phyloP scores from a whole-genome alignment of 257 asterid species.

The Solanum bukasovii region DNA sequence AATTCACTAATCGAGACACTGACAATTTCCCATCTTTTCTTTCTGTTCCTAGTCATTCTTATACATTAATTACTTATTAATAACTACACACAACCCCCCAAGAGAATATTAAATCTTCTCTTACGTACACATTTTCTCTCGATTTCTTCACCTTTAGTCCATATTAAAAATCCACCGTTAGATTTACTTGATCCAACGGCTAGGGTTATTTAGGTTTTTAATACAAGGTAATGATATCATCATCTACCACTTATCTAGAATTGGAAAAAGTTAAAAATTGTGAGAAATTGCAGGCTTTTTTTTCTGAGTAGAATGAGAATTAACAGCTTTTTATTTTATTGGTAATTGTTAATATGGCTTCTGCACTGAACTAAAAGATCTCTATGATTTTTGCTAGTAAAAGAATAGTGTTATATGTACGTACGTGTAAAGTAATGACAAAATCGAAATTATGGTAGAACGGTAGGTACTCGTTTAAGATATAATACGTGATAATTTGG shows the following conservation, averaged over 20 bases:
- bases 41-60: slow-evolving; percentile 3
- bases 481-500: too few species aligned
- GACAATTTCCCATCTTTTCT: slow-evolving; percentile 1
- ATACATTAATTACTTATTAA: not conserved
- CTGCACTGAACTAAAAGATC: not conserved
- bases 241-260: not conserved
- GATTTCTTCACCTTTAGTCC: not conserved
- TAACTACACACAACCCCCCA: not conserved
- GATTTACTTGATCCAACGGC: not conserved
- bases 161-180: not conserved
- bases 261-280: not conserved
- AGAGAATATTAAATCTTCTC: not conserved
- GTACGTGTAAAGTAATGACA: not conserved
- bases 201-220: not conserved
- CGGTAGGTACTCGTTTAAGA: not conserved
- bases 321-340: not conserved
- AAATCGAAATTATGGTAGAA: not conserved
- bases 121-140: not conserved
- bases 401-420: not conserved
- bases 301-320: not conserved
- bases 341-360: not conserved
- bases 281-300: not conserved
- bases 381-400: not conserved
- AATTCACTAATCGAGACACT: not conserved
- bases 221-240: not conserved